phyloP scores from a whole-genome alignment of 495 filamentous ascomycete species.

The Daldinia caldariorum region DNA sequence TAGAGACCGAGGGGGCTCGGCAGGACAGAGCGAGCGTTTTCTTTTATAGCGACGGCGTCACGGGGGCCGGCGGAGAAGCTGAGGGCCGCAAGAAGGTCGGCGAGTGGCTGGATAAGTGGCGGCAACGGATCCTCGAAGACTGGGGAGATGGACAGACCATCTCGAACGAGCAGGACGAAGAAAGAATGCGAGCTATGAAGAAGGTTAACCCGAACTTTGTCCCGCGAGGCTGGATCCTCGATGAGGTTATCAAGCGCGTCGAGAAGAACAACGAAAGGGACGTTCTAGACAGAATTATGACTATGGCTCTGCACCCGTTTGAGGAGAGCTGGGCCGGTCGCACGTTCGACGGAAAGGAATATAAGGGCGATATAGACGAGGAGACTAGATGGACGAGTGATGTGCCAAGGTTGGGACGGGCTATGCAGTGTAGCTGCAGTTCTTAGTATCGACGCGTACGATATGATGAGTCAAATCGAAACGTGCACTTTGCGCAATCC shows the following conservation, averaged over 20 bases:
- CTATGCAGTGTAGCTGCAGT: conserved; percentile 91
- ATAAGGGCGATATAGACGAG: conserved; percentile 69
- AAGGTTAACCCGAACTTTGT: conserved; percentile 90
- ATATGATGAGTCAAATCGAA: conserved; percentile 1
- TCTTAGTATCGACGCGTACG: conserved; percentile 47
- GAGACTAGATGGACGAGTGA: conserved; percentile 88
- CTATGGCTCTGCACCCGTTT: conserved; percentile 83
- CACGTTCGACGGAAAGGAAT: conserved; percentile 50
- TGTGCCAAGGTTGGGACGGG: conserved; percentile 78
- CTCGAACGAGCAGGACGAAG: conserved; percentile 61
- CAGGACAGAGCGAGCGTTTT: conserved; percentile 69
- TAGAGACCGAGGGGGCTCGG: conserved; percentile 69
- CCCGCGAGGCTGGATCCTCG: conserved; percentile 88
- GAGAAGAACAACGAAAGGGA: conserved; percentile 85
- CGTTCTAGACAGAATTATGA: conserved; percentile 77
- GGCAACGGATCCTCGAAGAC: conserved; percentile 72
- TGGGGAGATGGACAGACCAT: conserved; percentile 63
- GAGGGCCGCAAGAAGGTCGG: conserved; percentile 70
- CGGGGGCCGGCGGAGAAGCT: conserved; percentile 65
- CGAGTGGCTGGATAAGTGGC: conserved; percentile 81
- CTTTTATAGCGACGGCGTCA: conserved; percentile 73
- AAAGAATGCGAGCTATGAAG: conserved; percentile 78
- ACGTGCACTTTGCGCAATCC: not conserved
- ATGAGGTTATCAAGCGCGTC: conserved; percentile 88
- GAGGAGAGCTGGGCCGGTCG: conserved; percentile 75